A percentile compares a stretch with the other conserved stretches of the same genome.
phyloP scores from a whole-genome alignment of 163 green algal species.

The Trebouxiophyceae sp. region DNA sequence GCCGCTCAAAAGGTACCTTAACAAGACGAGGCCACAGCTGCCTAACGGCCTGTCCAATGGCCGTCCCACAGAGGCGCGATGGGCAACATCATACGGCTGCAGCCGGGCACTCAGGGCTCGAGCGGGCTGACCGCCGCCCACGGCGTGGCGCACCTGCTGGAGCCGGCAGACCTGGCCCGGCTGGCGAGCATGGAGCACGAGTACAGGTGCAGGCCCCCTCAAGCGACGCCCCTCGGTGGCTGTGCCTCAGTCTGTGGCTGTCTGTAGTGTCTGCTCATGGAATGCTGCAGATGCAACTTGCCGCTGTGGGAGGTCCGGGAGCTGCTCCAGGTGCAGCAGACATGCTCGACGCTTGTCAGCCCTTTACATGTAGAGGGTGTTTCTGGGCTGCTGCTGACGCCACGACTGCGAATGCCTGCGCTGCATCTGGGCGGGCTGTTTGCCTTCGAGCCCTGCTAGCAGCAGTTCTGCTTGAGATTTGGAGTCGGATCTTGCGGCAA shows the following conservation, averaged over 20 bases:
- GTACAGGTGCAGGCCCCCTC: constrained; percentile 28
- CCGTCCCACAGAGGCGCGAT: constrained; percentile 22
- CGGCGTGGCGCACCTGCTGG: constrained; percentile 41
- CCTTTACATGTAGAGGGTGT: too few relatives aligned
- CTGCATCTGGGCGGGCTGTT: background rate
- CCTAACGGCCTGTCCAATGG: too few relatives aligned
- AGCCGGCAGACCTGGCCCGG: constrained; percentile 17
- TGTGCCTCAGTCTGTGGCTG: background rate
- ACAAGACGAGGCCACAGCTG: too few relatives aligned
- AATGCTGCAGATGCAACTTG: background rate
- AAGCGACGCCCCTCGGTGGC: background rate
- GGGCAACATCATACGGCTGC: constrained; percentile 23
- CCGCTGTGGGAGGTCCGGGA: background rate
- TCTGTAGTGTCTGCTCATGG: background rate
- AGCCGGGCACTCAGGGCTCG: background rate
- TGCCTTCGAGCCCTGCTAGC: background rate
- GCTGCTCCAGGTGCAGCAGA: background rate
- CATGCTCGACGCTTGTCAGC: too few relatives aligned
- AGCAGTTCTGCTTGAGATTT: background rate
- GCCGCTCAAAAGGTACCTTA: too few relatives aligned
- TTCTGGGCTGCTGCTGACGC: too few relatives aligned
- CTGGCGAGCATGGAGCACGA: constrained; percentile 51
- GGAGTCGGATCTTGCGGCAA: background rate
- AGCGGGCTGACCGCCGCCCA: constrained; percentile 23
- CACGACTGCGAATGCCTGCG: too few relatives aligned